A percentile compares a stretch with the other conserved stretches of the same genome.
phyloP scores from a whole-genome alignment of 495 filamentous ascomycete species.

The Penicillium flavigenum region DNA sequence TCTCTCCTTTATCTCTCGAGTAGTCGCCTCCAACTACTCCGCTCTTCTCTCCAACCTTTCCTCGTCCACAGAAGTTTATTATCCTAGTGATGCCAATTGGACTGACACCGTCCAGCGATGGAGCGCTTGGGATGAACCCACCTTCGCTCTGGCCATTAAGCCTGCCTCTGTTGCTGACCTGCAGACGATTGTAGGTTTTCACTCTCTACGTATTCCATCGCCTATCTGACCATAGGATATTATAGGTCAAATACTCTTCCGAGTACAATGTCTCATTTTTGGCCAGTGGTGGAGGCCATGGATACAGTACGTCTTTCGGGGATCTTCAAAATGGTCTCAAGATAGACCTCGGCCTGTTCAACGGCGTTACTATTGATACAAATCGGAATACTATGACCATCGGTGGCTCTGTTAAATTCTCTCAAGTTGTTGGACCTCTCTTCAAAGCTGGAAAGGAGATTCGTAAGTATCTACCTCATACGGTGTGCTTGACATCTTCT shows the following conservation, averaged over 20 bases:
- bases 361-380: background rate
- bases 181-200: background rate
- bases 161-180: background rate
- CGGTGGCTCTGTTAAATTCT: background rate
- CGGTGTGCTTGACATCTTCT: background rate
- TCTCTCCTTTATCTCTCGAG: too few relatives aligned
- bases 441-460: background rate
- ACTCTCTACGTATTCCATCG: too few relatives aligned
- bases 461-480: background rate
- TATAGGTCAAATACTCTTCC: background rate
- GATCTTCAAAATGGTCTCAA: background rate
- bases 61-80: too few relatives aligned
- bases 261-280: background rate
- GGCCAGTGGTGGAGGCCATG: background rate
- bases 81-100: background rate
- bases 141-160: background rate
- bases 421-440: background rate
- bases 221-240: too few relatives aligned
- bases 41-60: too few relatives aligned
- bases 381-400: background rate
- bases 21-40: too few relatives aligned
- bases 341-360: background rate
- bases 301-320: background rate
- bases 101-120: background rate
- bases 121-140: background rate